These are phyloP conservation scores for Ogataea philodendri DNA, from an alignment of 805 yeast species.

Conservation along the genomic window DNA sequence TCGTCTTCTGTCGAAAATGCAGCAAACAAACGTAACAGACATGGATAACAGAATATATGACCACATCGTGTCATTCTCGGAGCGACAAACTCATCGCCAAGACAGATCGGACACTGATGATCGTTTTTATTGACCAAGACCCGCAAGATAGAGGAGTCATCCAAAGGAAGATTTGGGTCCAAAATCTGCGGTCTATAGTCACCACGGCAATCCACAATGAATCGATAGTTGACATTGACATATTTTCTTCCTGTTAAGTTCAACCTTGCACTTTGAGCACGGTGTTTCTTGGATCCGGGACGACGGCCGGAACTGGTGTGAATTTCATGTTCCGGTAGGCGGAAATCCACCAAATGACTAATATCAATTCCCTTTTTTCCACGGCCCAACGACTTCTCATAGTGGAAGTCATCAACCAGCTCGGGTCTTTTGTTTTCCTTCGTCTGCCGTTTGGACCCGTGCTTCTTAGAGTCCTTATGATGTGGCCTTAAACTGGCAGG, in stretches of 20 bases:
- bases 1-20: constrained; percentile 39
- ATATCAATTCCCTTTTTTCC: constrained; percentile 39
- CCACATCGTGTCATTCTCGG: constrained; percentile 97
- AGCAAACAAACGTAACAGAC: constrained; percentile 70
- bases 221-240: constrained; percentile 80
- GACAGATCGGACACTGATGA: constrained; percentile 84
- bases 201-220: constrained; percentile 67
- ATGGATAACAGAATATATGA: constrained; percentile 82
- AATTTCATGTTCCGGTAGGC: constrained; percentile 38
- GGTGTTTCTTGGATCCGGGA: constrained; percentile 23
- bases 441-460: constrained; percentile 35
- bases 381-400: constrained; percentile 23
- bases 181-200: constrained; percentile 55
- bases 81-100: constrained; percentile 79
- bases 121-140: constrained; percentile 70
- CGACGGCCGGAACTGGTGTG: constrained; percentile 11
- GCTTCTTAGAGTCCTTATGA: constrained; percentile 10
- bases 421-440: constrained; percentile 37
- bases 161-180: constrained; percentile 76
- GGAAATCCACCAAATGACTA: constrained; percentile 64
- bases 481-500: constrained; percentile 5
- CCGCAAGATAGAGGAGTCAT: constrained; percentile 58
- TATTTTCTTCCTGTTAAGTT: constrained; percentile 63
- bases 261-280: constrained; percentile 35
- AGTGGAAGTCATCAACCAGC: constrained; percentile 17